phyloP scores from a whole-genome alignment of 2,329 filamentous ascomycete genomes.

The Cytospora leucostoma region DNA sequence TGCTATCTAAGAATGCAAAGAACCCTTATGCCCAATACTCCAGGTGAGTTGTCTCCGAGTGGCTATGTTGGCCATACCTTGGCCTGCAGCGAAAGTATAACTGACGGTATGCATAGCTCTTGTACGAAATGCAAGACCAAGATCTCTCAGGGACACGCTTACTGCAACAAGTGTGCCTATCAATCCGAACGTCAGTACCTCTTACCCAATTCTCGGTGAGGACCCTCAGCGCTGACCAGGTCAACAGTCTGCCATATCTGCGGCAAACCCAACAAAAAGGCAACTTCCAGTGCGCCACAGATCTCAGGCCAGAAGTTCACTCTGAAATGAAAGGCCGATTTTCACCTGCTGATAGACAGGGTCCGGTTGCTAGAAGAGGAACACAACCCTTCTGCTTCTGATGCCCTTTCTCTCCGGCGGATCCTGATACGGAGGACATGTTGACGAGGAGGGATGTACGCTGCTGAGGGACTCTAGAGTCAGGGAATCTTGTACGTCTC shows the following conservation, averaged over 20 bases:
- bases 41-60: slow-evolving; percentile 34
- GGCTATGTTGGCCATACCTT: fast-evolving
- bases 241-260: slow-evolving; percentile 61
- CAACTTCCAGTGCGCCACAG: slow-evolving; percentile 52
- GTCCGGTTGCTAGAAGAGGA: not conserved
- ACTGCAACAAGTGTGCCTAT: slow-evolving; percentile 65
- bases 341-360: not conserved
- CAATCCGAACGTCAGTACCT: slow-evolving; percentile 55
- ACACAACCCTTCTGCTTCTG: not conserved
- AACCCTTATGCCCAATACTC: slow-evolving; percentile 67
- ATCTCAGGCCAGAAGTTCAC: slow-evolving; percentile 65
- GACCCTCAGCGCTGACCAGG: slow-evolving; percentile 24
- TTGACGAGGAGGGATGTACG: not conserved
- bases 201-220: not conserved
- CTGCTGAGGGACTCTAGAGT: not conserved
- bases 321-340: slow-evolving; percentile 49
- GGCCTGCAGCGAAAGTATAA: not conserved
- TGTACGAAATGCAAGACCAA: slow-evolving; percentile 65
- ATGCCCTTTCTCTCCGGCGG: not conserved
- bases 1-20: slow-evolving; percentile 64
- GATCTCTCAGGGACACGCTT: slow-evolving; percentile 61
- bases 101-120: slow-evolving; percentile 39
- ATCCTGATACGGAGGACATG: not conserved
- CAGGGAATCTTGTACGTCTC: not conserved
- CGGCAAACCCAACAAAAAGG: slow-evolving; percentile 58